phyloP scores from a whole-genome alignment of 306 rosid species.

The Vigna nakashimae region DNA sequence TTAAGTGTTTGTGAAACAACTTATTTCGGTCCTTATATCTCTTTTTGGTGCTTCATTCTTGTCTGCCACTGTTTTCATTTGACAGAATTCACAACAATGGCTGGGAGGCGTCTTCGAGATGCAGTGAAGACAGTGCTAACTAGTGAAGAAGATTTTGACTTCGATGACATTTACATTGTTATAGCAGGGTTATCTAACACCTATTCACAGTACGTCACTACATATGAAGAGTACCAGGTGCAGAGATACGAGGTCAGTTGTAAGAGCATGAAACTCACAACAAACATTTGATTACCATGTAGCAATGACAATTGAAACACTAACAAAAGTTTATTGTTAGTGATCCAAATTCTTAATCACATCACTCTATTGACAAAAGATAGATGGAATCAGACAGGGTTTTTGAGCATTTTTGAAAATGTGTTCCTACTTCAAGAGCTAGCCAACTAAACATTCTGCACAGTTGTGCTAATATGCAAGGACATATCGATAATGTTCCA shows the following conservation, averaged over 20 bases:
- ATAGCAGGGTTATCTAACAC: constrained; percentile 88
- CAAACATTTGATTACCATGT: constrained; percentile 7
- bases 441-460: constrained; percentile 17
- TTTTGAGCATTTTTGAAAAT: constrained; percentile 2
- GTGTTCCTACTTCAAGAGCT: constrained; percentile 5
- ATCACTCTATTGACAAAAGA: constrained; percentile 22
- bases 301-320: constrained; percentile 7
- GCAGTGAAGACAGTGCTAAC: constrained; percentile 73
- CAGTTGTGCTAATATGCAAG: neutral
- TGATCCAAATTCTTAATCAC: constrained; percentile 29
- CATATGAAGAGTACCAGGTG: constrained; percentile 80
- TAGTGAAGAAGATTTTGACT: constrained; percentile 50
- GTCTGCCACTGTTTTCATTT: constrained; percentile 25
- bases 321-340: neutral
- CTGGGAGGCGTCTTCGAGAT: constrained; percentile 93
- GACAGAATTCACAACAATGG: constrained; percentile 94
- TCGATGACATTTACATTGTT: constrained; percentile 62
- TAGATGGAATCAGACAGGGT: neutral
- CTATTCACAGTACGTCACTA: constrained; percentile 88
- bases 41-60: constrained; percentile 32
- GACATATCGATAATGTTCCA: neutral
- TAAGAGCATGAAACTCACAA: constrained; percentile 6
- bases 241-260: constrained; percentile 95
- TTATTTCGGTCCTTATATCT: constrained; percentile 11
- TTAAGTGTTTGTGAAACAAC: neutral